Conservation (phyloP, 2,329 filamentous ascomycete genomes). For the Clarireedia paspali region DNA sequence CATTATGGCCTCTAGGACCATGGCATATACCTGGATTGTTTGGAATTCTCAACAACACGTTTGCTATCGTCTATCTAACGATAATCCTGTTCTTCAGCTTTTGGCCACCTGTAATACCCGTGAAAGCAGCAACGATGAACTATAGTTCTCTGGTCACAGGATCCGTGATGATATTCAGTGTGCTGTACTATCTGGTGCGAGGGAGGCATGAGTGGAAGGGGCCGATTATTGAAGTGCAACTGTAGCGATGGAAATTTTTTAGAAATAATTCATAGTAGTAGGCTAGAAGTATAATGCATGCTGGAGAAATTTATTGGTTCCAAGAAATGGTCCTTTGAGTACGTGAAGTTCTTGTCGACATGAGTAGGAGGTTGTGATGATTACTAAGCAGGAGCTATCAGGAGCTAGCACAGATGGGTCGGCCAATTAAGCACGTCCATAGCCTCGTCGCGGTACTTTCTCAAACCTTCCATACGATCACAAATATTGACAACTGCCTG, state of each 20-base stretch:
- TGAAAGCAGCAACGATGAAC: constrained; percentile 39
- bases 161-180: constrained; percentile 5
- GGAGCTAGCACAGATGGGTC: too few species aligned
- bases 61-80: constrained; percentile 35
- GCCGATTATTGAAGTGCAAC: not conserved
- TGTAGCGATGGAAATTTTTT: not conserved
- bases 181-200: constrained; percentile 3
- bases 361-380: too few species aligned
- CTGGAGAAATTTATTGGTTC: too few species aligned
- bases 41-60: constrained; percentile 35
- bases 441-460: too few species aligned
- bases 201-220: not conserved
- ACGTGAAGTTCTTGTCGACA: too few species aligned
- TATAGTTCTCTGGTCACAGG: constrained; percentile 22
- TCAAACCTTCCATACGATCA: too few species aligned
- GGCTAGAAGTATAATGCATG: too few species aligned
- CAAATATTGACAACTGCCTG: too few species aligned
- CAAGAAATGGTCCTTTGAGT: too few species aligned
- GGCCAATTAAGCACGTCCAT: too few species aligned
- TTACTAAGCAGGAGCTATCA: too few species aligned
- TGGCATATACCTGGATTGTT: constrained; percentile 26
- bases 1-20: not conserved
- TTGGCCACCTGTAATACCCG: constrained; percentile 34
- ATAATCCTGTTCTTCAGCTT: constrained; percentile 36
- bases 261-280: too few species aligned